Base-by-base conservation (phyloP, 306 rosid species). In the Sphenostylis stenocarpa region DNA sequence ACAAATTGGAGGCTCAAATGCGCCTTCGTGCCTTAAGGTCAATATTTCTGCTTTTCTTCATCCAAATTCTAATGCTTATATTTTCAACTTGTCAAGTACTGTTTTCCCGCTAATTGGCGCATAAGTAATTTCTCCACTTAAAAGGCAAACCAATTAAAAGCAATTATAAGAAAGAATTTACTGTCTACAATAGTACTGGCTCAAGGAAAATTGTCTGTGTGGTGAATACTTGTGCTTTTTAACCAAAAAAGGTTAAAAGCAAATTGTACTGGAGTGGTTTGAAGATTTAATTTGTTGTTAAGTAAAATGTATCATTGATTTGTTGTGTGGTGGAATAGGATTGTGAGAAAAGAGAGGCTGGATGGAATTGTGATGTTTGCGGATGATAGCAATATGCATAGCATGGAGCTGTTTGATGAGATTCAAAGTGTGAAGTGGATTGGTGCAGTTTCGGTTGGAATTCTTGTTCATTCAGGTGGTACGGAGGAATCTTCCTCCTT, bases 371-470 rank as follows among this genome's bases (percentile, higher is more conserved):
- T 92, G 83, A 79, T 90, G 88, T 95, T 95, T 87, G 92, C 93
- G 0, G 98, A 95, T 78, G 98, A 95, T 84, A 90, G 98, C 84
- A 95, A 95, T 81, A 90, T 95, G 98, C 97, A 95, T 68, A 92
- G 96, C 72, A 85, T 88, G 96, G 97, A 95, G 85, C 83, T 95
- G 57, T 95, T 95, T 60, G 96, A 92, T 70, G 98, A 92, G 85
- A 82, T 92, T 75, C 98, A 94, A 80, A 92, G 65, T 72, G 91
- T 92, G 85, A 87, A 89, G 55, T 84, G 93, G 98, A 64, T 94
- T 9, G 98, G 96, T 81, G 96, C 97, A 57, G 79, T 92, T 82
- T 92, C 98, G 2, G 96, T 92, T 68, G 98, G 98, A 65, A 90
- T 95, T 70, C 96, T 92, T 85, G 85, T 90, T 74, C 91, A 89